A percentile compares a stretch with the other conserved stretches of the same genome.
phyloP scores from a whole-genome alignment of 192 early-diverging fungal species.

The Gaertneriomyces sp. region DNA sequence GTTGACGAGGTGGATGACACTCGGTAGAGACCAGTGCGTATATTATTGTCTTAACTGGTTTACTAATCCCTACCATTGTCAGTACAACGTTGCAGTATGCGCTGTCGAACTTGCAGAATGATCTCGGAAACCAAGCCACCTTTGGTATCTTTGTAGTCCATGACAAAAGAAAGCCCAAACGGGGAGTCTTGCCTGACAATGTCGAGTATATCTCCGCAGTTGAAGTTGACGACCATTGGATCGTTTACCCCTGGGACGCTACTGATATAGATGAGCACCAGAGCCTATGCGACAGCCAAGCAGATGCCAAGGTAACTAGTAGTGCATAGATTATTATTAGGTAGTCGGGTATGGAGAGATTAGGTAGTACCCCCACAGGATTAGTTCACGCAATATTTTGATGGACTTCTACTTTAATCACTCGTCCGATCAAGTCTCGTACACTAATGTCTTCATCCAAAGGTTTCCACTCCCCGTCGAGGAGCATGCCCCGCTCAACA shows the following conservation, averaged over 20 bases:
- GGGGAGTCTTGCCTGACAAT: slow-evolving; percentile 5
- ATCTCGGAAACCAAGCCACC: neutral
- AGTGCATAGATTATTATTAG: too few relatives aligned
- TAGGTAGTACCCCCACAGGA: too few relatives aligned
- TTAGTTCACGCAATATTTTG: too few relatives aligned
- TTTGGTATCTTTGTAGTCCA: slow-evolving; percentile 20
- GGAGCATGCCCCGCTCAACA: too few relatives aligned
- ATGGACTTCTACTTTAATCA: too few relatives aligned
- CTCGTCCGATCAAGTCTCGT: too few relatives aligned
- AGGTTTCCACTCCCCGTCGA: too few relatives aligned
- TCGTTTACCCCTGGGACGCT: slow-evolving; percentile 23
- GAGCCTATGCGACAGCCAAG: neutral
- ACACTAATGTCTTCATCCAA: too few relatives aligned
- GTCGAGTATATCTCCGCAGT: slow-evolving; percentile 16
- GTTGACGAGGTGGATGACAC: slow-evolving; percentile 25
- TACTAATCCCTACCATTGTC: neutral
- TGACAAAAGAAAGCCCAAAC: slow-evolving; percentile 14
- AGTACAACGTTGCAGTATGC: slow-evolving; percentile 21
- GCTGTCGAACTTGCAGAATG: slow-evolving; percentile 5
- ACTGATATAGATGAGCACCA: slow-evolving; percentile 23
- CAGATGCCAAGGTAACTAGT: too few relatives aligned
- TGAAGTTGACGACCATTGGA: slow-evolving; percentile 20
- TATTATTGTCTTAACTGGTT: neutral
- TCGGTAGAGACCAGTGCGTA: neutral
- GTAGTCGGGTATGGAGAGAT: too few relatives aligned